Evolutionary conservation across 2,329 filamentous ascomycete species (phyloP).

Genomic region (Cryphonectria parasitica): DNA sequence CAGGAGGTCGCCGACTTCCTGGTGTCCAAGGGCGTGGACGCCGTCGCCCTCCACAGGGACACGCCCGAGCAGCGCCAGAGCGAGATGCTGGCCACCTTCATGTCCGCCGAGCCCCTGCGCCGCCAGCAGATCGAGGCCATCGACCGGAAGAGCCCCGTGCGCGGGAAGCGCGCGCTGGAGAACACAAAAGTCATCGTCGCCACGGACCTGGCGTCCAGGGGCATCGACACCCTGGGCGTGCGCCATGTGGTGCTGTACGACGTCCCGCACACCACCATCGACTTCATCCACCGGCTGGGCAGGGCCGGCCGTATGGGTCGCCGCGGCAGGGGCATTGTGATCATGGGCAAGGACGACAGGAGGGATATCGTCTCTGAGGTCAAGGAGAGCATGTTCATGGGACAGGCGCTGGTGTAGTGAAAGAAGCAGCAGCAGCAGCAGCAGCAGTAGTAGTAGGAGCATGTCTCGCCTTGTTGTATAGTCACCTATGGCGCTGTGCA

Average conservation of each 20-base stretch:
- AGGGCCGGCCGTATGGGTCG: constrained; percentile 91
- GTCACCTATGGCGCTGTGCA: too few species aligned
- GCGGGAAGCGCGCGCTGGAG: constrained; percentile 57
- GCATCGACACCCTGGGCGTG: constrained; percentile 92
- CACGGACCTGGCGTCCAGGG: constrained; percentile 88
- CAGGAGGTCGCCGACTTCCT: constrained; percentile 81
- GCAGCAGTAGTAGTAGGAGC: too few species aligned
- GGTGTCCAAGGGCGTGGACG: constrained; percentile 82
- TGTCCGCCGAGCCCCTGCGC: constrained; percentile 48
- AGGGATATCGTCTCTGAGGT: constrained; percentile 92
- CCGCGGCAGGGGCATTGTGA: constrained; percentile 83
- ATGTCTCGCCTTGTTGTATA: too few species aligned
- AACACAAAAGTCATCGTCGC: constrained; percentile 93
- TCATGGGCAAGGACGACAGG: constrained; percentile 87
- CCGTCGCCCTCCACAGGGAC: constrained; percentile 82
- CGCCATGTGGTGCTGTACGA: constrained; percentile 93
- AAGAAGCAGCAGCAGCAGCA: too few species aligned
- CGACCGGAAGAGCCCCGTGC: constrained; percentile 35
- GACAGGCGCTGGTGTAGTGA: constrained; percentile 71
- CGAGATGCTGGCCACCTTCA: constrained; percentile 79
- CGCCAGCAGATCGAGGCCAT: constrained; percentile 38
- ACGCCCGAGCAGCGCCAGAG: constrained; percentile 76
- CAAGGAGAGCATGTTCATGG: constrained; percentile 84
- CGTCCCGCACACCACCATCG: constrained; percentile 96
- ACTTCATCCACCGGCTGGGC: constrained; percentile 96